Evolutionary conservation across 371 early-diverging fungal genomes (phyloP), one percentile per base, ranked within the genome.

Genomic region (Polyrhizophydium stewartii): DNA sequence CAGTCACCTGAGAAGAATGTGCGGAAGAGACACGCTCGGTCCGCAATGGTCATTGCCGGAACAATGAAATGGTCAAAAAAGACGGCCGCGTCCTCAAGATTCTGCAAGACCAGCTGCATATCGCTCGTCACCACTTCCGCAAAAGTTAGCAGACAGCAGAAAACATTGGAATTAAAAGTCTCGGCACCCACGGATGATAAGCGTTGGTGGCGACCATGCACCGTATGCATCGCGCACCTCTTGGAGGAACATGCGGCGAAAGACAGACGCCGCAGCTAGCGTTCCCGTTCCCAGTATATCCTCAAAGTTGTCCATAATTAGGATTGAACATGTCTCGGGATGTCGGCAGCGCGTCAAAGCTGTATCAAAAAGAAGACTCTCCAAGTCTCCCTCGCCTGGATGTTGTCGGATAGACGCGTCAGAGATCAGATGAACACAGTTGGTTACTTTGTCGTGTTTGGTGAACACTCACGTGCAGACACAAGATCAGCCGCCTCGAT

Each of bases 331-430:
- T 47, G 49, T 47, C 22, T 47, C 7, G 7, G 16, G 49, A 16
- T 47, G 28, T 10, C 28, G 49, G 28, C 25, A 47, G 7, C 16
- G 49, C 9, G 3, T 3, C 22, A 6, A 3, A 47, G 16, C 7
- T 6, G 49, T 16, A 47, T 47, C 49, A 3, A 47, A 16, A 22
- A 47, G 16, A 3, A 47, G 16, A 47, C 16, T 3, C 49, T 47
- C 49, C 3, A 47, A 47, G 28, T 47, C 49, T 3, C 49, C 49
- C 28, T 47, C 49, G 28, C 49, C 49, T 47, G 28, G 43, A 47
- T 47, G 22, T 25, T 6, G 3, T 3, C 28, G 28, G 3, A 16
- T 3, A 22, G 16, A 10, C 3, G 49, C 7, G 28, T 47, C 35
- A 47, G 49, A 25, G 7, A 47, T 7, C 9, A 10, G 7, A 47